These are phyloP conservation scores for Teratosphaeria destructans DNA, from an alignment of 2,329 filamentous ascomycete species.

Conservation along the genomic window DNA sequence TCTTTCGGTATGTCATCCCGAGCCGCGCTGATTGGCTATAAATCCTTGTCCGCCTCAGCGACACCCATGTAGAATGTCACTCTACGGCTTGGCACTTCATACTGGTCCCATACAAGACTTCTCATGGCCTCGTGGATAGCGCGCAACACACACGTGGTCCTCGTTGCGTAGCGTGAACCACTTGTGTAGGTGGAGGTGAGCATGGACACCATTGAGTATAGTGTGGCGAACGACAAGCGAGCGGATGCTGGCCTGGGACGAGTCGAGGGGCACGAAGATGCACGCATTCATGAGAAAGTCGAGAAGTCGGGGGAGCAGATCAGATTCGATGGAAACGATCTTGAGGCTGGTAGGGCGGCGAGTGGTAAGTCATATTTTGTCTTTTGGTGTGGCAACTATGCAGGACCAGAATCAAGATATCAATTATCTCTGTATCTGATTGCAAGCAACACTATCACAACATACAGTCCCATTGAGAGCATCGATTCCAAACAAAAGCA, in stretches of 20 bases:
- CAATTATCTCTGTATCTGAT: neutral
- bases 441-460: neutral
- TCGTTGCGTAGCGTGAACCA: neutral
- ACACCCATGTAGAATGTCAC: neutral
- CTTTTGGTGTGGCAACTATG: neutral
- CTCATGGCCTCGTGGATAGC: neutral
- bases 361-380: neutral
- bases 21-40: neutral
- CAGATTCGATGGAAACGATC: neutral
- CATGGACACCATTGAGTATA: constrained; percentile 14
- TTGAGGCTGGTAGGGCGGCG: neutral
- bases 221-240: constrained; percentile 8
- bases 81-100: neutral
- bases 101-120: neutral
- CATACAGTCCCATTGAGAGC: neutral
- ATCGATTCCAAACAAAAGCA: neutral
- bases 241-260: constrained; percentile 7
- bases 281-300: neutral
- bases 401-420: neutral
- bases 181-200: neutral
- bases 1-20: neutral
- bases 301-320: neutral
- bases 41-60: neutral
- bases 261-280: neutral
- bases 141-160: neutral